A percentile compares a stretch with the other conserved stretches of the same genome.
phyloP scores from a whole-genome alignment of 768 basidiomycete species.

The Infundibulicybe gibba region DNA sequence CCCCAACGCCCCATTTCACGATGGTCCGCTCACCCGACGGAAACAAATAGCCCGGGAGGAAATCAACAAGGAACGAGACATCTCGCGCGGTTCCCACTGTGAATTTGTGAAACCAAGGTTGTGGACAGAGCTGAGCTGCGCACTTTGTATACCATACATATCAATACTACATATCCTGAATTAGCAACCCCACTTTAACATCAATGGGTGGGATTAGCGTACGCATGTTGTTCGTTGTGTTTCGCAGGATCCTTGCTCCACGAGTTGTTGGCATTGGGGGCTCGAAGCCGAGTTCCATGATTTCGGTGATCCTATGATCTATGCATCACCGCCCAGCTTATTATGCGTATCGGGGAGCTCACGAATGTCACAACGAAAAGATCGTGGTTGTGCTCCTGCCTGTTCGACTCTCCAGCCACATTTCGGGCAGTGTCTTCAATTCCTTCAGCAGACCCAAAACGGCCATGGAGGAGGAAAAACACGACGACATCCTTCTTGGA shows the following conservation, averaged over 20 bases:
- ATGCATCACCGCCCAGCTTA: neutral
- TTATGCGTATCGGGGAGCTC: slow-evolving; percentile 4
- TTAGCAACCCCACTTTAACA: neutral
- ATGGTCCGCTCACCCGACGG: slow-evolving; percentile 60
- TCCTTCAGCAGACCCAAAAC: slow-evolving; percentile 23
- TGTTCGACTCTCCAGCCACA: slow-evolving; percentile 16
- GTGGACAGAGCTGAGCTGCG: slow-evolving; percentile 2
- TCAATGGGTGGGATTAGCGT: slow-evolving; percentile 17
- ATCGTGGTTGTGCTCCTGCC: slow-evolving; percentile 9
- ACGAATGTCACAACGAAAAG: slow-evolving; percentile 38
- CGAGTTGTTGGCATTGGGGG: slow-evolving; percentile 27
- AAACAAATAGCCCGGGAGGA: slow-evolving; percentile 71
- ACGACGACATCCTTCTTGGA: slow-evolving; percentile 20
- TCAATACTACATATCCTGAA: slow-evolving; percentile 27
- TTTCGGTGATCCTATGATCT: slow-evolving; percentile 40
- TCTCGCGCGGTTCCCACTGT: slow-evolving; percentile 69
- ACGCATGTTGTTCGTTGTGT: slow-evolving; percentile 38
- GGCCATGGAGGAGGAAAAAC: slow-evolving; percentile 42
- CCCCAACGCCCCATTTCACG: slow-evolving; percentile 66
- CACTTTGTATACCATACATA: slow-evolving; percentile 46
- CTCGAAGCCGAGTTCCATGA: slow-evolving; percentile 34
- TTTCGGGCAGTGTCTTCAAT: slow-evolving; percentile 22
- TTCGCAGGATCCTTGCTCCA: slow-evolving; percentile 26
- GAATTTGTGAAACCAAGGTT: neutral
- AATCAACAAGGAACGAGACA: slow-evolving; percentile 78